Evolutionary conservation across 2,329 filamentous ascomycete species (phyloP), one percentile per base, ranked within the genome.

Genomic region (Pseudocercospora fuligena): DNA sequence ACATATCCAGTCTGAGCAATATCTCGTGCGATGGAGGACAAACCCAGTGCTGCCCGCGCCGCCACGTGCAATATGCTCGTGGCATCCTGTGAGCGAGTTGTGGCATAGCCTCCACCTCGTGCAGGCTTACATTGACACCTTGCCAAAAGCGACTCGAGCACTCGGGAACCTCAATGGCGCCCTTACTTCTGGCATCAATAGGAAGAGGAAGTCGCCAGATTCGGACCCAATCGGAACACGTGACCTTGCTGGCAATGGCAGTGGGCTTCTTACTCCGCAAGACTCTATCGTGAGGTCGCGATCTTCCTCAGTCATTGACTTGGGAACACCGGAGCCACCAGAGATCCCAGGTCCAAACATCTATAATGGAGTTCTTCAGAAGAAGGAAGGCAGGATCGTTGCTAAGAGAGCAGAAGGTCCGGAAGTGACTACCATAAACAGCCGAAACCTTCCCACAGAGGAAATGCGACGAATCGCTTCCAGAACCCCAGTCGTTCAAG

Each of bases 11-110:
- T 36, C n/a, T 1, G 82, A 83, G 61, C 75, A 84, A 40, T 84
- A 80, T 60, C 75, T 84, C 0, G 75, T 84, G 0, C 71, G 73
- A 43, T 84, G 82, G 82, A 73, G 71, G n/a, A 68, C 72, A 0
- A 19, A 61, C 2, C 58, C 64, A 11, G 59, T 57, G 12, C 43
- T 36, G 5, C 68, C 65, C 4, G 59, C 54, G 11, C 70, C 70
- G 2, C 65, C 69, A 36, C 54, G 67, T 23, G 70, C 73, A 0
- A 77, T 81, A 1, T 71, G 79, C 2, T 82, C 80, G 5, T 85
- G 82, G 82, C 83, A 85, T 61, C 46, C 67, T 0, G 36, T 84
- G 0, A 64, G 73, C 0, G 82, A 84, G 60, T 75, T 85, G 0
- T 66, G 68, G 0, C 58, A 72, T 5, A 80, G 79, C 40, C 73